Conservation (phyloP, 2,329 filamentous ascomycete species). For the Diaporthe citri region DNA sequence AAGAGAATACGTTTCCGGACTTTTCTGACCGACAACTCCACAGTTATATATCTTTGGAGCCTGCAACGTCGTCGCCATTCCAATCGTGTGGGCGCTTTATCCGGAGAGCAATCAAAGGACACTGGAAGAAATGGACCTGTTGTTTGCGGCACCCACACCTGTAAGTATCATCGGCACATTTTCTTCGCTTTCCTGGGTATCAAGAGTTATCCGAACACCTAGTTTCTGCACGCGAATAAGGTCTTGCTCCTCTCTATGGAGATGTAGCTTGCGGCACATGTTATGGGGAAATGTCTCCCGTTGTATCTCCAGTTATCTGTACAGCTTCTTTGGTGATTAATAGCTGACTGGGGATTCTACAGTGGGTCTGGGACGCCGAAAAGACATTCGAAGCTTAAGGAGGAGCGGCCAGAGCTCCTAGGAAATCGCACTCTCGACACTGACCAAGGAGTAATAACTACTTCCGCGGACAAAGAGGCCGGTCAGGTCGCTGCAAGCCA, state of each 20-base stretch:
- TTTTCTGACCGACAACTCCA: neutral
- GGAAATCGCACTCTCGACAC: conserved; percentile 3
- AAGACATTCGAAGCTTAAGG: conserved; percentile 42
- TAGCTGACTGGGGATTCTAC: neutral
- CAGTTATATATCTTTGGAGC: conserved; percentile 77
- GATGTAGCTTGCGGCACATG: neutral
- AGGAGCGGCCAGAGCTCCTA: conserved; percentile 41
- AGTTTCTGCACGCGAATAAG: too few species aligned
- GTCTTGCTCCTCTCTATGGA: neutral
- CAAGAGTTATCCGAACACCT: neutral
- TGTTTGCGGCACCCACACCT: conserved; percentile 68
- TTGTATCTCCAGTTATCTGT: neutral
- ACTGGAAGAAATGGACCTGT: conserved; percentile 79
- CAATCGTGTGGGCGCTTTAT: conserved; percentile 80
- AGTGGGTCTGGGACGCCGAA: conserved; percentile 42
- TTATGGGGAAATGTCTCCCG: neutral
- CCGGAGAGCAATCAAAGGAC: conserved; percentile 81
- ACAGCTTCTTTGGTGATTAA: neutral
- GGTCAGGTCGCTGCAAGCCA: neutral
- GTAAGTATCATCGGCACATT: neutral
- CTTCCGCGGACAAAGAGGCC: neutral
- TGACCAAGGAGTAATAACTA: conserved; percentile 46
- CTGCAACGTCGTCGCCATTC: conserved; percentile 74
- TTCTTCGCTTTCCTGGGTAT: neutral
- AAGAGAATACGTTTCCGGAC: neutral